These are phyloP conservation scores for Rosa hybrid DNA, from an alignment of 331 rosid genomes.

Conservation along the genomic window DNA sequence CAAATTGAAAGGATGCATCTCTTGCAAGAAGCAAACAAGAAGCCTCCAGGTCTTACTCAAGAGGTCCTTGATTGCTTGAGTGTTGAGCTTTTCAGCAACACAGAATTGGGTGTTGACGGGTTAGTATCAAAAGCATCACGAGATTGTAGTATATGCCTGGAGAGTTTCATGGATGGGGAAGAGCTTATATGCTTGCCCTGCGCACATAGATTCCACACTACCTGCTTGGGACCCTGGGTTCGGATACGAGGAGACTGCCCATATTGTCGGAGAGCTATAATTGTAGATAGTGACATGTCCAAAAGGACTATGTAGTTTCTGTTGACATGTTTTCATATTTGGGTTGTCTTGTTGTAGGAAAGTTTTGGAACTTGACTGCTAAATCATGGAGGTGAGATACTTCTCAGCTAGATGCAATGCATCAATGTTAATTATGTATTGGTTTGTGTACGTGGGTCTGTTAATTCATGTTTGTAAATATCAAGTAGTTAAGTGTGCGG, in stretches of 20 bases:
- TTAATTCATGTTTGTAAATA: background rate
- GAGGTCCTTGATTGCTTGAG: slow-evolving; percentile 60
- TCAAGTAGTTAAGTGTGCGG: background rate
- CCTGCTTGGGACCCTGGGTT: slow-evolving; percentile 82
- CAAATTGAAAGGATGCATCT: slow-evolving; percentile 47
- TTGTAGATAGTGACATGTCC: slow-evolving; percentile 26
- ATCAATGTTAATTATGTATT: background rate
- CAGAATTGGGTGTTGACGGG: slow-evolving; percentile 19
- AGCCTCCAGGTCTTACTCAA: slow-evolving; percentile 74
- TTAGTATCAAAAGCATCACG: slow-evolving; percentile 30
- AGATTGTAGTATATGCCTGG: slow-evolving; percentile 91
- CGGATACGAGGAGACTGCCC: slow-evolving; percentile 82
- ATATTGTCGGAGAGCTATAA: slow-evolving; percentile 63
- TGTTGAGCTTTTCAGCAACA: slow-evolving; percentile 44
- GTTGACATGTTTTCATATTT: background rate
- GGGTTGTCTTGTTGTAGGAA: slow-evolving; percentile 7
- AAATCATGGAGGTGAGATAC: background rate
- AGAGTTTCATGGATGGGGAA: slow-evolving; percentile 64
- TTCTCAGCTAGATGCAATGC: background rate
- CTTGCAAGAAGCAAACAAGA: slow-evolving; percentile 42
- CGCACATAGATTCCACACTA: slow-evolving; percentile 71
- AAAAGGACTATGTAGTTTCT: slow-evolving; percentile 5
- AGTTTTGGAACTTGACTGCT: slow-evolving; percentile 16
- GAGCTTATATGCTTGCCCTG: slow-evolving; percentile 63
- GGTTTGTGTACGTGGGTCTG: background rate